A percentile compares a stretch with the other conserved stretches of the same genome.
Evolutionary conservation across 2,329 filamentous ascomycete species (phyloP).

Genomic region (Talaromyces sp.): DNA sequence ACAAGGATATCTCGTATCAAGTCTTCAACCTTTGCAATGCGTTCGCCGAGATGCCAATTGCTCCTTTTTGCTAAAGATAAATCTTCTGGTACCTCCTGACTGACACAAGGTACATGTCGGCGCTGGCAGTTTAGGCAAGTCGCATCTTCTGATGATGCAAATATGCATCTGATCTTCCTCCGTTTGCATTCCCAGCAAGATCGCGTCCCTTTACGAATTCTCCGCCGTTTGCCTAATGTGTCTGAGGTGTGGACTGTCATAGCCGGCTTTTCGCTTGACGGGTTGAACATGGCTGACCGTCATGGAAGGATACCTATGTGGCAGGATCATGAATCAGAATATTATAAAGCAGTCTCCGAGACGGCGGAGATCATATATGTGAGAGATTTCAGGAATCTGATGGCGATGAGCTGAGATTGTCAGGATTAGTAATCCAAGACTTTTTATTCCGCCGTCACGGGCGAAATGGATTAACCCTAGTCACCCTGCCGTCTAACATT

Average conservation of each 20-base stretch:
- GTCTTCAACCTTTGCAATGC: slow-evolving; percentile 22
- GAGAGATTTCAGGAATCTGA: neutral
- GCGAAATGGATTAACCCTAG: slow-evolving; percentile 1
- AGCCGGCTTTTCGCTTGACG: neutral
- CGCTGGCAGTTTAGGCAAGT: slow-evolving; percentile 28
- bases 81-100: slow-evolving; percentile 28
- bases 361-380: neutral
- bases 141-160: slow-evolving; percentile 5
- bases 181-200: slow-evolving; percentile 17
- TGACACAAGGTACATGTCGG: slow-evolving; percentile 26
- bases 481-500: neutral
- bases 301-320: neutral
- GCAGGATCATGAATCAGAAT: neutral
- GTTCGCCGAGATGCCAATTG: slow-evolving; percentile 22
- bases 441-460: slow-evolving; percentile 11
- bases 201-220: slow-evolving; percentile 21
- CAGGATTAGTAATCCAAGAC: neutral
- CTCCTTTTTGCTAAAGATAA: slow-evolving; percentile 18
- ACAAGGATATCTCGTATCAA: slow-evolving; percentile 21
- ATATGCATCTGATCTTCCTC: slow-evolving; percentile 13
- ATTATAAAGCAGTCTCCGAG: neutral
- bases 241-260: neutral
- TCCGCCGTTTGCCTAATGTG: slow-evolving; percentile 6
- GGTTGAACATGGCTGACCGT: neutral
- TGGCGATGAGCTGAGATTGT: neutral